A percentile compares a stretch with the other conserved stretches of the same genome.
These are phyloP conservation scores for Staphylotrichum tortipilum DNA, from an alignment of 495 filamentous ascomycete genomes.

Conservation along the genomic window DNA sequence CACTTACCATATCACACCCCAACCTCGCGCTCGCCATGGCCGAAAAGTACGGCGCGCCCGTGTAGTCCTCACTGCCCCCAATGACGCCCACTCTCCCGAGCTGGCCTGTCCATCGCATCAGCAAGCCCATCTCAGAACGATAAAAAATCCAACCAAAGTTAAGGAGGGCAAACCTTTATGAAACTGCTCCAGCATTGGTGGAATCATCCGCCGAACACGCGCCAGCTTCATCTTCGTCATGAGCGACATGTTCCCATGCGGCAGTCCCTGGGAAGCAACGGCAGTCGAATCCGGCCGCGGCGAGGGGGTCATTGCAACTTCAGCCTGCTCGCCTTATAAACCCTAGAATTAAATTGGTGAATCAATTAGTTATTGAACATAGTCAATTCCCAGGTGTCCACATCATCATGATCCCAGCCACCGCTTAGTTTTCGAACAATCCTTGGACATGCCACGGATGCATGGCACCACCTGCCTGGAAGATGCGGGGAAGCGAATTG, in stretches of 20 bases:
- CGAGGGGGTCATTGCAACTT: not conserved
- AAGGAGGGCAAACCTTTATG: too few relatives aligned
- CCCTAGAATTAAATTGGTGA: too few relatives aligned
- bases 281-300: not conserved
- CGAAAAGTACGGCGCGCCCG: conserved; percentile 95
- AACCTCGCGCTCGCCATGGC: conserved; percentile 89
- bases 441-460: too few relatives aligned
- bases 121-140: too few relatives aligned
- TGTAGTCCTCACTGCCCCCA: conserved; percentile 92
- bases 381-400: too few relatives aligned
- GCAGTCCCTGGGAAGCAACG: not conserved
- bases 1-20: conserved; percentile 70
- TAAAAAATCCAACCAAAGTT: too few relatives aligned
- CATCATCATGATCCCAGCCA: too few relatives aligned
- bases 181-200: conserved; percentile 90
- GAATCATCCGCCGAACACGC: conserved; percentile 84
- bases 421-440: too few relatives aligned
- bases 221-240: conserved; percentile 57
- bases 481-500: too few relatives aligned
- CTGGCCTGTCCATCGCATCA: conserved; percentile 48
- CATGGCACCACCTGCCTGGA: too few relatives aligned
- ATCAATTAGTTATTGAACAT: too few relatives aligned
- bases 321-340: too few relatives aligned
- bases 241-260: conserved; percentile 33
- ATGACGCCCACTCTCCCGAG: conserved; percentile 89